Evolutionary conservation across 2,329 filamentous ascomycete genomes (phyloP).

Genomic region (Trichoderma gracile): DNA sequence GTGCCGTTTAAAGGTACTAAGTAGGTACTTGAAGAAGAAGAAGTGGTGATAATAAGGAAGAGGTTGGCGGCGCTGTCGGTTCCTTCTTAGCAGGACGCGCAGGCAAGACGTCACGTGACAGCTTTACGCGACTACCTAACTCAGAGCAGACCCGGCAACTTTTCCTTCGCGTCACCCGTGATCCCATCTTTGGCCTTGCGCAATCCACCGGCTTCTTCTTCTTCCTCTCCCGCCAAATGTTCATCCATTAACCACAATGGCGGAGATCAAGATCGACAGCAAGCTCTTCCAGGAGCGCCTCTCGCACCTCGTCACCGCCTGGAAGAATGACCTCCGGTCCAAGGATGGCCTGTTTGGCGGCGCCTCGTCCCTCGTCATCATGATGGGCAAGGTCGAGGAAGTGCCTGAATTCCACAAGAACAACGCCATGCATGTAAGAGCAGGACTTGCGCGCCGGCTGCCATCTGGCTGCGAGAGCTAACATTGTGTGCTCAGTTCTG

Average conservation of each 20-base stretch:
- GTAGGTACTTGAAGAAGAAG: too few relatives aligned
- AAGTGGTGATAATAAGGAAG: too few relatives aligned
- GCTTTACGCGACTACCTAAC: too few relatives aligned
- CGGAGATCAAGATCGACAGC: constrained; percentile 93
- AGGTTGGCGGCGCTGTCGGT: too few relatives aligned
- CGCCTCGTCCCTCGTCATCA: constrained; percentile 79
- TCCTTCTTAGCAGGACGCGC: too few relatives aligned
- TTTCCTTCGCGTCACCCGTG: constrained; percentile 43
- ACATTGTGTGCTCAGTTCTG: constrained; percentile 68
- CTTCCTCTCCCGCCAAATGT: constrained; percentile 30
- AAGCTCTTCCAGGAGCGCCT: constrained; percentile 92
- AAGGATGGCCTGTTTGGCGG: constrained; percentile 84
- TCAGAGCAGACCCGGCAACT: constrained; percentile 35
- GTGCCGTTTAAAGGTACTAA: too few relatives aligned
- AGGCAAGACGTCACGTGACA: too few relatives aligned
- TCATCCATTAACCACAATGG: constrained; percentile 53
- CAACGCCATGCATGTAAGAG: constrained; percentile 86
- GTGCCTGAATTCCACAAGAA: constrained; percentile 88
- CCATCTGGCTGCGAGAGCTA: background rate
- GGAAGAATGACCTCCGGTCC: constrained; percentile 93
- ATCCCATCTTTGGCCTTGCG: constrained; percentile 27
- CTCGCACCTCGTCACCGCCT: constrained; percentile 80
- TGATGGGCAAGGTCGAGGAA: constrained; percentile 96
- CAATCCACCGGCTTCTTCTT: too few relatives aligned
- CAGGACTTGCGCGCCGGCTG: background rate